phyloP scores from a whole-genome alignment of 176 grass and related monocot genomes.

The Cocos nucifera region DNA sequence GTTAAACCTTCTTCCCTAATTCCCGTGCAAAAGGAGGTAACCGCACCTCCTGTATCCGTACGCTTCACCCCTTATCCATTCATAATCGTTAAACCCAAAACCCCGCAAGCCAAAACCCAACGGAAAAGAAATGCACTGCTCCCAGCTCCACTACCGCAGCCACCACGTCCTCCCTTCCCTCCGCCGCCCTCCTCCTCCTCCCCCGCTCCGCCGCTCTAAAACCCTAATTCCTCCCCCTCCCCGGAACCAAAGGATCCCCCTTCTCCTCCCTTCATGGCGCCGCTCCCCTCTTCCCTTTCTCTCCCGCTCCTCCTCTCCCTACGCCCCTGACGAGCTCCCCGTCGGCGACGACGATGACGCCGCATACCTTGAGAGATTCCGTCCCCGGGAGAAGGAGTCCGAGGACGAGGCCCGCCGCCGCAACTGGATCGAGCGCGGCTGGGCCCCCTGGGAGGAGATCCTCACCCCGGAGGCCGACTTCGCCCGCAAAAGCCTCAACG shows the following conservation, averaged over 20 bases:
- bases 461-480: constrained; percentile 78
- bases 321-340: constrained; percentile 38
- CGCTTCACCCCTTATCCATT: background rate
- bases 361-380: constrained; percentile 31
- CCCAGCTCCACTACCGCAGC: constrained; percentile 19
- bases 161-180: constrained; percentile 22
- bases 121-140: constrained; percentile 33
- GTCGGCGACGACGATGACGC: constrained; percentile 39
- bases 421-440: constrained; percentile 67
- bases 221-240: constrained; percentile 12
- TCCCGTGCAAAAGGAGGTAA: too few relatives aligned
- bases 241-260: background rate
- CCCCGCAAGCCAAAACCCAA: background rate
- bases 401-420: constrained; percentile 63
- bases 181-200: constrained; percentile 11
- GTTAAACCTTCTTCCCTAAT: too few relatives aligned
- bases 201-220: constrained; percentile 25
- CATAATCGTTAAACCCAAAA: background rate
- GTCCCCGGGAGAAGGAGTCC: constrained; percentile 33
- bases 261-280: background rate
- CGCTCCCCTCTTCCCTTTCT: background rate
- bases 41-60: too few relatives aligned
- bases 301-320: constrained; percentile 33
- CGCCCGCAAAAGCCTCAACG: constrained; percentile 72
- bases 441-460: constrained; percentile 88